These are phyloP conservation scores for Akebia trifoliata DNA, from an alignment of 164 flowering plant genomes.

Conservation along the genomic window DNA sequence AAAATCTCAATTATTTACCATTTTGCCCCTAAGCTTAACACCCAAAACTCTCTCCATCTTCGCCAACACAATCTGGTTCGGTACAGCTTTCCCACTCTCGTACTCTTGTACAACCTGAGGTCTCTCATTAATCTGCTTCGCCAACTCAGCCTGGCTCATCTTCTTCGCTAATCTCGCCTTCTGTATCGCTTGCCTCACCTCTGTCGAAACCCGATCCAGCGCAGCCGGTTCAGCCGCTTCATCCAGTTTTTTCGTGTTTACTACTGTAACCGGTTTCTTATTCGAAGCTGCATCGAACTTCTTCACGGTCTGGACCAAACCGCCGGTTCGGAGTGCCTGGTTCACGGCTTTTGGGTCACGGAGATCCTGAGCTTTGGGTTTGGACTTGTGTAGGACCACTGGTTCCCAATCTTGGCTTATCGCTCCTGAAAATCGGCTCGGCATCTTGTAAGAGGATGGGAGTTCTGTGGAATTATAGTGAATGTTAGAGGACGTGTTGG, in stretches of 20 bases:
- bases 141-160: slow-evolving; percentile 78
- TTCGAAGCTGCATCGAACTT: slow-evolving; percentile 59
- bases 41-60: slow-evolving; percentile 26
- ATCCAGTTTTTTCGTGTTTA: slow-evolving; percentile 59
- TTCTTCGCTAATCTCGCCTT: slow-evolving; percentile 72
- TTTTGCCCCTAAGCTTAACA: slow-evolving; percentile 23
- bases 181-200: slow-evolving; percentile 58
- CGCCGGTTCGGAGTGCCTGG: slow-evolving; percentile 62
- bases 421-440: slow-evolving; percentile 15
- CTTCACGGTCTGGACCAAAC: slow-evolving; percentile 49
- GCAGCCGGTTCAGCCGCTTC: slow-evolving; percentile 57
- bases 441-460: slow-evolving; percentile 18
- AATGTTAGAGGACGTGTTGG: no score
- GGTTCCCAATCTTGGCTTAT: slow-evolving; percentile 76
- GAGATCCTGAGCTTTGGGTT: slow-evolving; percentile 43
- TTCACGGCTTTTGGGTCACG: slow-evolving; percentile 64
- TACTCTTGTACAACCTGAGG: slow-evolving; percentile 78
- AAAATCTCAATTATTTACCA: neutral
- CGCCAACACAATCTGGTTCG: slow-evolving; percentile 31
- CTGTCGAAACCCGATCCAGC: slow-evolving; percentile 39
- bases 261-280: slow-evolving; percentile 45
- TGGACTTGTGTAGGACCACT: slow-evolving; percentile 58
- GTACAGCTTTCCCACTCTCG: slow-evolving; percentile 79
- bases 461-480: no score
- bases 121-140: slow-evolving; percentile 67